Conservation (phyloP, 805 yeast species). For the Ogataea kodamae region DNA sequence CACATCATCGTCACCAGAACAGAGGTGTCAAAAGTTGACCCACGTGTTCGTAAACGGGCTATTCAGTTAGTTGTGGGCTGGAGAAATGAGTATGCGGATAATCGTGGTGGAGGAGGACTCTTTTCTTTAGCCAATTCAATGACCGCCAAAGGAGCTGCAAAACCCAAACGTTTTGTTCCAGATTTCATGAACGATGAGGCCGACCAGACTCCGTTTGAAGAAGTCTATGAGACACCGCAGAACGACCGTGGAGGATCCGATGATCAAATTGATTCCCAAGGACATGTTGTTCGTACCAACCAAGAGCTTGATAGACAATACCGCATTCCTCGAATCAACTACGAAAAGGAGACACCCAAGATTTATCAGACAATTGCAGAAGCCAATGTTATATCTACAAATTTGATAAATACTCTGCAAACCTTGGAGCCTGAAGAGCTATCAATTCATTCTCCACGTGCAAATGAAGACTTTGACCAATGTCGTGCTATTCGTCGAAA, state of each 20-base stretch:
- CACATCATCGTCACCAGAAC: conserved; percentile 39
- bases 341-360: conserved; percentile 68
- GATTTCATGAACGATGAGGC: conserved; percentile 54
- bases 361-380: conserved; percentile 68
- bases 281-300: conserved; percentile 25
- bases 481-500: conserved; percentile 74
- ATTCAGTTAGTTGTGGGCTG: conserved; percentile 59
- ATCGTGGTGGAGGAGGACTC: conserved; percentile 47
- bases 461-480: conserved; percentile 65
- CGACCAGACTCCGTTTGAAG: conserved; percentile 38
- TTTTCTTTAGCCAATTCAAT: conserved; percentile 43
- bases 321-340: conserved; percentile 64
- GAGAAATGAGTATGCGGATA: conserved; percentile 53
- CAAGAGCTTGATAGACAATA: conserved; percentile 45
- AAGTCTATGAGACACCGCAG: conserved; percentile 23
- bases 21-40: conserved; percentile 30
- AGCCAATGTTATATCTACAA: conserved; percentile 70
- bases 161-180: conserved; percentile 23
- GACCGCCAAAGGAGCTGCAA: conserved; percentile 32
- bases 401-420: conserved; percentile 57
- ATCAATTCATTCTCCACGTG: conserved; percentile 61
- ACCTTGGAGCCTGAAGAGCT: conserved; percentile 42
- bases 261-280: conserved; percentile 1
- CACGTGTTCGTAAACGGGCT: conserved; percentile 45
- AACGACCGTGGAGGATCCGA: neutral